phyloP scores from a whole-genome alignment of 805 yeast genomes.

The Tetrapisispora arboricola region DNA sequence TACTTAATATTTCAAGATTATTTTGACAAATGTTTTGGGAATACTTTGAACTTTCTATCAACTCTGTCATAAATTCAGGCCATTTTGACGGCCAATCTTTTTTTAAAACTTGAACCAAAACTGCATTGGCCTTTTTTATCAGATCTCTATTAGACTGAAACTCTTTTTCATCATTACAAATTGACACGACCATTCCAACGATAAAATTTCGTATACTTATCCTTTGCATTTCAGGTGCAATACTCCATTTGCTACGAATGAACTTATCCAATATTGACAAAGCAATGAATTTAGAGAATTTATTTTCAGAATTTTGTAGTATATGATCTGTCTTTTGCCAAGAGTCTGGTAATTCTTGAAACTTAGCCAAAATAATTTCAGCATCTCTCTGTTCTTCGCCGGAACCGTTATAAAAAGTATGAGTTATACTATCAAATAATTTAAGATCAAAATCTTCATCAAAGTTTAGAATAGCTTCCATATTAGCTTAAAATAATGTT shows the following conservation, averaged over 20 bases:
- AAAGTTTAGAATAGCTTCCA: slow-evolving; percentile 84
- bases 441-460: slow-evolving; percentile 67
- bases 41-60: slow-evolving; percentile 69
- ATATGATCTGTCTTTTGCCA: slow-evolving; percentile 90
- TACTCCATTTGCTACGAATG: slow-evolving; percentile 84
- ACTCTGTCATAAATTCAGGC: slow-evolving; percentile 92
- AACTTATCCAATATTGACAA: slow-evolving; percentile 78
- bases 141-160: slow-evolving; percentile 64
- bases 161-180: slow-evolving; percentile 69
- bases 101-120: slow-evolving; percentile 83
- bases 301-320: slow-evolving; percentile 57
- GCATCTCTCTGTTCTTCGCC: slow-evolving; percentile 59
- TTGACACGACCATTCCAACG: slow-evolving; percentile 81
- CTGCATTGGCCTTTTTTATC: slow-evolving; percentile 83
- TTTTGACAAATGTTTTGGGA: slow-evolving; percentile 91
- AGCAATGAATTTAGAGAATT: slow-evolving; percentile 87
- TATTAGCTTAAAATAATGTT: slow-evolving; percentile 16
- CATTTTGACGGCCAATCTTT: slow-evolving; percentile 98
- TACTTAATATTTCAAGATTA: slow-evolving; percentile 79
- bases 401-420: slow-evolving; percentile 66
- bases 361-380: slow-evolving; percentile 58
- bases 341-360: slow-evolving; percentile 85
- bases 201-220: slow-evolving; percentile 85
- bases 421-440: slow-evolving; percentile 72
- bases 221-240: slow-evolving; percentile 76